Evolutionary conservation across 352 stramenopile species (phyloP).

Genomic region (Phytophthora melonis): DNA sequence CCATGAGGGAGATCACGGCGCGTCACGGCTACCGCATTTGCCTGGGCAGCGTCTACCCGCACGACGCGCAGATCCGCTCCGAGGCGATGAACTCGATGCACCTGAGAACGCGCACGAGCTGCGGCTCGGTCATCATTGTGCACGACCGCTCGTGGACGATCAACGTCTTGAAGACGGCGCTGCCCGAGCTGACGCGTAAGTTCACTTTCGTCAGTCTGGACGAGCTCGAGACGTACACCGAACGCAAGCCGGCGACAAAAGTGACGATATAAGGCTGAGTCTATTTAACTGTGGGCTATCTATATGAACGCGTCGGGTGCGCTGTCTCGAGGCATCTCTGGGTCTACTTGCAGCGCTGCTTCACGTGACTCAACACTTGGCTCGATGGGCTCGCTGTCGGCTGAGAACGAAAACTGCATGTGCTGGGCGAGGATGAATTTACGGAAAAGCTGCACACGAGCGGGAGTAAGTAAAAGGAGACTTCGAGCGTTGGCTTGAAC

Average conservation of each 20-base stretch:
- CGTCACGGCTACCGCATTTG: constrained; percentile 88
- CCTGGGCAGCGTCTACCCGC: constrained; percentile 87
- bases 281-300: background rate
- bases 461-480: background rate
- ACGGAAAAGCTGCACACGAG: constrained; percentile 58
- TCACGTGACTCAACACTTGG: constrained; percentile 1
- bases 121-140: constrained; percentile 84
- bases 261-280: constrained; percentile 16
- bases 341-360: constrained; percentile 7
- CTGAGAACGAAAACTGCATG: constrained; percentile 44
- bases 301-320: constrained; percentile 31
- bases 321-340: constrained; percentile 9
- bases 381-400: background rate
- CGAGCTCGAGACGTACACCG: constrained; percentile 52
- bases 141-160: constrained; percentile 87
- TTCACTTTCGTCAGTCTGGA: constrained; percentile 78
- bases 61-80: constrained; percentile 86
- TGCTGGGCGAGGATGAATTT: constrained; percentile 63
- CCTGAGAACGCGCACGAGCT: constrained; percentile 60
- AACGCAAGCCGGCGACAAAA: constrained; percentile 28
- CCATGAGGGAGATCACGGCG: constrained; percentile 76
- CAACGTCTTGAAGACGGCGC: constrained; percentile 64
- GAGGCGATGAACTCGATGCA: constrained; percentile 74
- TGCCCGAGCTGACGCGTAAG: constrained; percentile 62
- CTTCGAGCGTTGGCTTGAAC: background rate